These are phyloP conservation scores for Boletus fagicola DNA, from an alignment of 768 basidiomycete species.

Conservation along the genomic window DNA sequence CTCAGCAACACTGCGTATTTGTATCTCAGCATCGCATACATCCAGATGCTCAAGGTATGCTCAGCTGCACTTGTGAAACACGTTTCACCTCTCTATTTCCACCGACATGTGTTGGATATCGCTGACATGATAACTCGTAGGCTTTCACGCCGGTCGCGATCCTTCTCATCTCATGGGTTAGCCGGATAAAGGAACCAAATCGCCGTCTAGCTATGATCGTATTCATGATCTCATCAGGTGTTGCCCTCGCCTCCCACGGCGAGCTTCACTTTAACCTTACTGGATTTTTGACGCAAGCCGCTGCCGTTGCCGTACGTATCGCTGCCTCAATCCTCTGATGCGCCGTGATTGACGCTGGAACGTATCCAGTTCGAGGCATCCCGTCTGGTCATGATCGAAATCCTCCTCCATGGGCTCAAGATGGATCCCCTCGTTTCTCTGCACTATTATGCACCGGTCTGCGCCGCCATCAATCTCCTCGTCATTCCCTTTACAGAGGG, in stretches of 20 bases:
- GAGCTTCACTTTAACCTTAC: slow-evolving; percentile 82
- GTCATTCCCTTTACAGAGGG: slow-evolving; percentile 94
- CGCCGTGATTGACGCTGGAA: background rate
- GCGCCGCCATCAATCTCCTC: slow-evolving; percentile 82
- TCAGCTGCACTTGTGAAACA: background rate
- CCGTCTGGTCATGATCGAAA: slow-evolving; percentile 94
- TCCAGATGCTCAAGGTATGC: slow-evolving; percentile 91
- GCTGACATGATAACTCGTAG: slow-evolving; percentile 37
- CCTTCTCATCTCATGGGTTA: slow-evolving; percentile 88
- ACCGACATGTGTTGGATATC: background rate
- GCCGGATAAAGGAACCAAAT: slow-evolving; percentile 86
- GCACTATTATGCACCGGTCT: slow-evolving; percentile 96
- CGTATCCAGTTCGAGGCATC: slow-evolving; percentile 79
- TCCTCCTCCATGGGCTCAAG: slow-evolving; percentile 90
- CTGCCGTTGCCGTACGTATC: slow-evolving; percentile 67
- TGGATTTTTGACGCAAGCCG: slow-evolving; percentile 86
- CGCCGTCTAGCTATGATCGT: slow-evolving; percentile 80
- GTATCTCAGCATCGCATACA: slow-evolving; percentile 88
- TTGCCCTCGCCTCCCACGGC: slow-evolving; percentile 86
- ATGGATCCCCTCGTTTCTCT: slow-evolving; percentile 97
- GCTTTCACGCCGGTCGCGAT: slow-evolving; percentile 91
- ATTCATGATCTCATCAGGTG: slow-evolving; percentile 85
- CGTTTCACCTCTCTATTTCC: background rate
- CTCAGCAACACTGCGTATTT: slow-evolving; percentile 92
- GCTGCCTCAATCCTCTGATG: background rate